These are phyloP conservation scores for Triangularia setosa DNA, from an alignment of 2,329 filamentous ascomycete species.

Conservation along the genomic window DNA sequence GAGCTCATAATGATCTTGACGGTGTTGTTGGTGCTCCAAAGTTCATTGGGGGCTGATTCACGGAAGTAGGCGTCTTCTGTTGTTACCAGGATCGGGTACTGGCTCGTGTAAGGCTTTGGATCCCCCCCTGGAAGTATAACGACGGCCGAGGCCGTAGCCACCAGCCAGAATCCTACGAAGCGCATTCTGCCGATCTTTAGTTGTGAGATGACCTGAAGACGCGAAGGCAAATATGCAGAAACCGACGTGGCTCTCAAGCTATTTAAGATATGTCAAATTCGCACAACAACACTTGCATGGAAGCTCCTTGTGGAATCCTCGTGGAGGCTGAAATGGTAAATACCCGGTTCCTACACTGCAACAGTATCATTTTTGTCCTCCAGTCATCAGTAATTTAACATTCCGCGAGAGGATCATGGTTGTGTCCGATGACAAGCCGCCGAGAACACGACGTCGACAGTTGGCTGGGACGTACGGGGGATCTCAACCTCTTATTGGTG, in stretches of 20 bases:
- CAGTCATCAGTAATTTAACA: neutral
- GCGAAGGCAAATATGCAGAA: too few relatives aligned
- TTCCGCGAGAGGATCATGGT: neutral
- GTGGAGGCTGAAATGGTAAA: neutral
- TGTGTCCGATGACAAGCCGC: neutral
- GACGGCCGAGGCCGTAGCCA: slow-evolving; percentile 7
- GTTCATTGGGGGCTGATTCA: slow-evolving; percentile 19
- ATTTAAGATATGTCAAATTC: neutral
- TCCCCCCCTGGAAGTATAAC: slow-evolving; percentile 17
- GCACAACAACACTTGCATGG: too few relatives aligned
- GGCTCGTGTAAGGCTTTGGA: slow-evolving; percentile 16
- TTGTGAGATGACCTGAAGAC: neutral
- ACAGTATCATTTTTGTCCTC: neutral
- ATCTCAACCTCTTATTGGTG: neutral
- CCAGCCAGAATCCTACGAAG: neutral
- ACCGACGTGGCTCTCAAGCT: too few relatives aligned
- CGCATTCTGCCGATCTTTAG: slow-evolving; percentile 5
- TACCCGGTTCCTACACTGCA: neutral
- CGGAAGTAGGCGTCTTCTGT: slow-evolving; percentile 15
- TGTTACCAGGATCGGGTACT: neutral
- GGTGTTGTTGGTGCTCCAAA: slow-evolving; percentile 16
- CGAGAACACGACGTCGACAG: neutral
- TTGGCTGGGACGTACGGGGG: too few relatives aligned
- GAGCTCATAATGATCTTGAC: slow-evolving; percentile 23
- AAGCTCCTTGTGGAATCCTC: neutral